These are phyloP conservation scores for Diatrype stigma DNA, from an alignment of 2,329 filamentous ascomycete species.

Conservation along the genomic window DNA sequence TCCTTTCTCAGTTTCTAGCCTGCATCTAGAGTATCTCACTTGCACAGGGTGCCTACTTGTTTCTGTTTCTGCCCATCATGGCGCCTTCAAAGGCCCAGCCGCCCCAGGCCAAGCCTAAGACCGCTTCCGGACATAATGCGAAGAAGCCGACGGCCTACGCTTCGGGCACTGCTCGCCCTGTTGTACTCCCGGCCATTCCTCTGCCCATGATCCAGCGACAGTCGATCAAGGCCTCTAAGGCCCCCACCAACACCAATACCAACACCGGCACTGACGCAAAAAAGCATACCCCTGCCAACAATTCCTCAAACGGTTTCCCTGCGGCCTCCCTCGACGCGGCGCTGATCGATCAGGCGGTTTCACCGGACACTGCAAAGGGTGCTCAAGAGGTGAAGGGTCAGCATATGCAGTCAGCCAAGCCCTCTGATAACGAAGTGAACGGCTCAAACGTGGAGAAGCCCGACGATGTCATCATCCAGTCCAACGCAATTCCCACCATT, in stretches of 20 bases:
- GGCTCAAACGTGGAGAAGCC: slow-evolving; percentile 23
- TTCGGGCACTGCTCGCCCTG: slow-evolving; percentile 14
- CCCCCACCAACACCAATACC: slow-evolving; percentile 7
- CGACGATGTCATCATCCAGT: slow-evolving; percentile 8
- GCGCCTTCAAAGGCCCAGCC: slow-evolving; percentile 2
- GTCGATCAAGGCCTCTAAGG: slow-evolving; percentile 9
- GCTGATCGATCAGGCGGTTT: slow-evolving; percentile 19
- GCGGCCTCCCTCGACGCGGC: slow-evolving; percentile 29
- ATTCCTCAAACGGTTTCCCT: slow-evolving; percentile 19
- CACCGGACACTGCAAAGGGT: slow-evolving; percentile 1
- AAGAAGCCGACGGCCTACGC: slow-evolving; percentile 17
- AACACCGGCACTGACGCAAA: slow-evolving; percentile 10
- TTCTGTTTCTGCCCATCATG: neutral
- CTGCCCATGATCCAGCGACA: slow-evolving; percentile 25
- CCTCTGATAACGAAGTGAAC: slow-evolving; percentile 18
- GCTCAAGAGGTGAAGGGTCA: slow-evolving; percentile 4
- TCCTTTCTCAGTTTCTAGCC: neutral
- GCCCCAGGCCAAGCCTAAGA: slow-evolving; percentile 6
- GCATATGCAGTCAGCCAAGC: slow-evolving; percentile 13
- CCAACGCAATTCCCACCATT: neutral
- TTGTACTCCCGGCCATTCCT: slow-evolving; percentile 28
- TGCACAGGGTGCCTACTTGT: neutral
- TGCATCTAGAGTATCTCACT: neutral
- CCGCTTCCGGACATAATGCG: slow-evolving; percentile 16
- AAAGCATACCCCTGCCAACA: slow-evolving; percentile 7